phyloP scores from a whole-genome alignment of 1,284 basidiomycete genomes.

The Ceratobasidium sp. region DNA sequence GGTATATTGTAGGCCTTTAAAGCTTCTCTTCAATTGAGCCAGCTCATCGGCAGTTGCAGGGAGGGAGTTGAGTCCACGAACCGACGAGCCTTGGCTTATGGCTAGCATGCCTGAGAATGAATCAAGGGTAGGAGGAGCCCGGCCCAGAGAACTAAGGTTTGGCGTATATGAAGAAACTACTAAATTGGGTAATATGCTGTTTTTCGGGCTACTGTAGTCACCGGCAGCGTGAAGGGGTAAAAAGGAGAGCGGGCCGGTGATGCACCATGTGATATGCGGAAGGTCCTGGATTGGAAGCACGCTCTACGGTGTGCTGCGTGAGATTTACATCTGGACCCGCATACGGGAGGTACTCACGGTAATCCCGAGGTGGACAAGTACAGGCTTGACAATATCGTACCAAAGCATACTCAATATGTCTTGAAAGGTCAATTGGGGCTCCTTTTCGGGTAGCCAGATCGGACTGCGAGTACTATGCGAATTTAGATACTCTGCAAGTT shows the following conservation, averaged over 20 bases:
- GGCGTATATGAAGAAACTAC: conserved; percentile 19
- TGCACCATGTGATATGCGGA: conserved; percentile 19
- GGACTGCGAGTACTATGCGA: neutral
- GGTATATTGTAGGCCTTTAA: neutral
- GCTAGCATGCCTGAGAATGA: neutral
- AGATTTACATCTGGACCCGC: no score
- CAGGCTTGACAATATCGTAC: neutral
- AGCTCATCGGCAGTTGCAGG: neutral
- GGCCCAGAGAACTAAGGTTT: neutral
- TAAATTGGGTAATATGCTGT: neutral
- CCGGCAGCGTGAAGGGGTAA: conserved; percentile 9
- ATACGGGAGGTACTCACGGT: no score
- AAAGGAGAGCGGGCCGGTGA: neutral
- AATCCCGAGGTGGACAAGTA: neutral
- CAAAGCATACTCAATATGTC: neutral
- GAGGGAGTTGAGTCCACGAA: neutral
- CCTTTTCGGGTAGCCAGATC: neutral
- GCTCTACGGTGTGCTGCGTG: neutral
- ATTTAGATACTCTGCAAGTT: neutral
- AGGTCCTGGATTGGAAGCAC: neutral
- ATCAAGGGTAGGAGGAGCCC: neutral
- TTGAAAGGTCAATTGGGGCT: neutral
- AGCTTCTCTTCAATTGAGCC: neutral
- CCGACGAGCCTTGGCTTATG: neutral
- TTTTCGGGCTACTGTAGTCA: neutral